Conservation (phyloP, 768 basidiomycete species). For the Pisolithus albus region DNA sequence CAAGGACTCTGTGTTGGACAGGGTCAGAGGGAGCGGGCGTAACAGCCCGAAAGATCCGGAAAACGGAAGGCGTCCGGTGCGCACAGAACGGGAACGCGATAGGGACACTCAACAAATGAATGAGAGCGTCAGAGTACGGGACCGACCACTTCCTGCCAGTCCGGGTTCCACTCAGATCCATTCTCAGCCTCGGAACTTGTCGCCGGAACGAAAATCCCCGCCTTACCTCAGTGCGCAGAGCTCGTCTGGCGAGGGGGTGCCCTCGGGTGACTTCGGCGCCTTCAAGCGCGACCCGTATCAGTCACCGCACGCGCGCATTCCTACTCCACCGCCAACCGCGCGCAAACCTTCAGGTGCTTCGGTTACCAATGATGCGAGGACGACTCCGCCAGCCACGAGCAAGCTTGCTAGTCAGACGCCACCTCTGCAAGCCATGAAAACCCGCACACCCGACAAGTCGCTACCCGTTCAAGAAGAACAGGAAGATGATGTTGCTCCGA, state of each 20-base stretch:
- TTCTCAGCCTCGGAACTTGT: slow-evolving; percentile 36
- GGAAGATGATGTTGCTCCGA: slow-evolving; percentile 51
- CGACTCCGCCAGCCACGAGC: slow-evolving; percentile 31
- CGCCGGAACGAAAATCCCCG: slow-evolving; percentile 50
- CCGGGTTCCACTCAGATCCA: slow-evolving; percentile 35
- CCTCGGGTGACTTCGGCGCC: slow-evolving; percentile 38
- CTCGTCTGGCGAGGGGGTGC: slow-evolving; percentile 37
- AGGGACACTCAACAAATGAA: slow-evolving; percentile 33
- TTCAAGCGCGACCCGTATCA: slow-evolving; percentile 39
- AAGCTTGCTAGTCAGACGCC: slow-evolving; percentile 47
- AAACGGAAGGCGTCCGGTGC: slow-evolving; percentile 16
- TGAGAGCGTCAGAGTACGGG: slow-evolving; percentile 19
- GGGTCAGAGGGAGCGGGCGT: slow-evolving; percentile 46
- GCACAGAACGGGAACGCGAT: slow-evolving; percentile 31
- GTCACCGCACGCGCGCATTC: slow-evolving; percentile 20
- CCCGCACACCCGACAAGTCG: slow-evolving; percentile 63
- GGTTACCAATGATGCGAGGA: slow-evolving; percentile 18
- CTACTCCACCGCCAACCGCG: slow-evolving; percentile 23
- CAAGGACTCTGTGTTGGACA: slow-evolving; percentile 47
- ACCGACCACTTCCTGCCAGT: slow-evolving; percentile 28
- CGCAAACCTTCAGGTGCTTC: slow-evolving; percentile 20
- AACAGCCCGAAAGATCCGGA: slow-evolving; percentile 52
- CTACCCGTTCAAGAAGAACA: slow-evolving; percentile 73
- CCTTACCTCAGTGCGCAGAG: slow-evolving; percentile 43
- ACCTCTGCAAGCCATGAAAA: slow-evolving; percentile 44